Base-by-base conservation (phyloP, 164 flowering plant genomes). In the Protea cynaroides region DNA sequence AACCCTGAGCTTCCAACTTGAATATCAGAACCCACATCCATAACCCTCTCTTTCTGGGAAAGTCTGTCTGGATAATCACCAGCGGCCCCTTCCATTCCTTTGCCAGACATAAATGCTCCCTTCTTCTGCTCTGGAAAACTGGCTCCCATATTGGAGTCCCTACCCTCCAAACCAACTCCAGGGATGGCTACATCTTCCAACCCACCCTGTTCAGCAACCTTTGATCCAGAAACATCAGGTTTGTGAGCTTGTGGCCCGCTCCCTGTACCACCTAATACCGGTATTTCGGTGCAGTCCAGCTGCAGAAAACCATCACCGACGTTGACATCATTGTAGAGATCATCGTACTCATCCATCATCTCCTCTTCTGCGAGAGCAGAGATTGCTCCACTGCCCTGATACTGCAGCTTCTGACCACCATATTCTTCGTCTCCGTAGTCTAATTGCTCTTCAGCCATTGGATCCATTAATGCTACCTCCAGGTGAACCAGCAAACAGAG, bases 371-470 rank as follows among this genome's bases (percentile, higher is more conserved):
- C 86, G 53, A 86, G 83, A 7, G 92, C 92, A 62, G 88, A 69
- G 61, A 92, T 92, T 4, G 96, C 79, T 73, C 87, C 97, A 68
- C 81, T 65, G 22, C 89, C 87, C 50, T 84, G 92, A 81, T 76
- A 82, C 66, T 80, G 92, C 76, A 75, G 52, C 75, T 81, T 88
- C 43, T 76, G 89, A 68, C 74, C 68, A 34, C 83, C 88, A 61
- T 81, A 83, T 64, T 84, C 92, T 69, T 84, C 96, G 10, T 87
- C 90, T 7, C 75, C 94, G 68, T 76, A 90, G 73, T 88, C 92
- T 68, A 89, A 66, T 67, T 87, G 90, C 69, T 89, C 92, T 68
- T 84, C 92, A 37, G 71, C 80, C 79, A 71, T 73, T 19, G 83
- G 83, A 71, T 86, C 85, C 87, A 83, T 88, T 49, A 38, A 61